A percentile compares a stretch with the other conserved stretches of the same genome.
These are phyloP conservation scores for Thermomyces lanuginosus DNA, from an alignment of 2,329 filamentous ascomycete genomes.

Conservation along the genomic window DNA sequence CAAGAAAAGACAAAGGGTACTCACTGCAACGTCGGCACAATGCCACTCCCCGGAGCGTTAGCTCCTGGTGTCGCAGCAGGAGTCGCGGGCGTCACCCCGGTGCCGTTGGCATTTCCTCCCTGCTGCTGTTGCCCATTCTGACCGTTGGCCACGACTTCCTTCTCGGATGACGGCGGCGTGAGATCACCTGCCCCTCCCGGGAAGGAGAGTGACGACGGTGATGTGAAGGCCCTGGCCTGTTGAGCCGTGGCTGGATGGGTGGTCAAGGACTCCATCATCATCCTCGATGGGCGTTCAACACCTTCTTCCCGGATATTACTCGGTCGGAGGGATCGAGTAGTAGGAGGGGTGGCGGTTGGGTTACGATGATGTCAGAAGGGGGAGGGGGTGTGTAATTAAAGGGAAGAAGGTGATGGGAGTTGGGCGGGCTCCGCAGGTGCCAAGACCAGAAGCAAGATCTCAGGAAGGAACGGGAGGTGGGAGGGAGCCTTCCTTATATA, in stretches of 20 bases:
- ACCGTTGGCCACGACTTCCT: conserved; percentile 38
- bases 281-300: conserved; percentile 8
- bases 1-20: conserved; percentile 46
- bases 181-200: conserved; percentile 69
- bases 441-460: conserved; percentile 25
- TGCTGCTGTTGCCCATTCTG: conserved; percentile 40
- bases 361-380: conserved; percentile 6
- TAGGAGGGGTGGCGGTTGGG: conserved; percentile 9
- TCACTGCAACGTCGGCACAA: conserved; percentile 92
- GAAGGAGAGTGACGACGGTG: conserved; percentile 80
- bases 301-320: conserved; percentile 9
- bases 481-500: conserved; percentile 28
- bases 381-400: conserved; percentile 9
- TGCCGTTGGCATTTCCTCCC: conserved; percentile 45
- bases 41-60: conserved; percentile 66
- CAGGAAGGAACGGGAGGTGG: conserved; percentile 15
- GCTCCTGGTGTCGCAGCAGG: conserved; percentile 83
- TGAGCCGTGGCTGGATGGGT: conserved; percentile 81
- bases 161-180: conserved; percentile 61
- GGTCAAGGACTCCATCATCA: conserved; percentile 71
- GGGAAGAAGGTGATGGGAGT: conserved; percentile 15
- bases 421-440: conserved; percentile 21
- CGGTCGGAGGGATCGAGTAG: conserved; percentile 6
- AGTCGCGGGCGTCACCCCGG: conserved; percentile 73
- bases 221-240: conserved; percentile 92